These are phyloP conservation scores for Axilococcus clingmanii DNA, from an alignment of 139 green algal genomes.

Conservation along the genomic window DNA sequence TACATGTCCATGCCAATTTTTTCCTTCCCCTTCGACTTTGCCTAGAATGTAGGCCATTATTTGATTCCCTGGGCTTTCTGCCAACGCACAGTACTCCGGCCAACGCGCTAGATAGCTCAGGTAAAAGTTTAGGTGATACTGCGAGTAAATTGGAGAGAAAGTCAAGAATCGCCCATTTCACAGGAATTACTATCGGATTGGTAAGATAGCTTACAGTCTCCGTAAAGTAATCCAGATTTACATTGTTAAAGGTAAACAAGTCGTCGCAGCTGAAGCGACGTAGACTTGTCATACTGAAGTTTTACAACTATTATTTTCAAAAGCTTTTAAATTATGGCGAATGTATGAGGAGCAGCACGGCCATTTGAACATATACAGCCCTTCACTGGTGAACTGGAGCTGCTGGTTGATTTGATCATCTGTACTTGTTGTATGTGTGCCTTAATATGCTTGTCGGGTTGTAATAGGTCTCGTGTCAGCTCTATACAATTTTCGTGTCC, in stretches of 20 bases:
- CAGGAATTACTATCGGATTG: too few species aligned
- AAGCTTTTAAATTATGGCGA: too few species aligned
- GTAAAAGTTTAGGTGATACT: conserved; percentile 97
- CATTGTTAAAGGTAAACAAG: conserved; percentile 90
- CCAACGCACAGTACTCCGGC: conserved; percentile 86
- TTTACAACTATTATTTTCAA: too few species aligned
- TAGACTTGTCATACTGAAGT: conserved; percentile 93
- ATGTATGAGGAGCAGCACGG: too few species aligned
- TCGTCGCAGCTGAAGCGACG: conserved; percentile 85
- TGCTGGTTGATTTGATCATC: too few species aligned
- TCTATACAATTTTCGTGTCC: too few species aligned
- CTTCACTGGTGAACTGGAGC: too few species aligned
- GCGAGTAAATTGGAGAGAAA: neutral
- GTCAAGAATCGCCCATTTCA: neutral
- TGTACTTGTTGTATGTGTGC: too few species aligned
- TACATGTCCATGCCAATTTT: conserved; percentile 94
- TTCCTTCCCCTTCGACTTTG: conserved; percentile 83
- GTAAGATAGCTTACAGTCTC: conserved; percentile 69
- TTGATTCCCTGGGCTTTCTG: conserved; percentile 47
- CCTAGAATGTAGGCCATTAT: conserved; percentile 93
- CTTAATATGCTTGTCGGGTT: too few species aligned
- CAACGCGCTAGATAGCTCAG: conserved; percentile 84
- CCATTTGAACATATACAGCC: too few species aligned
- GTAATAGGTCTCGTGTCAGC: too few species aligned
- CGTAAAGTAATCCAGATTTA: conserved; percentile 96